Conservation (phyloP, 768 basidiomycete species). For the Naganishia onofrii region DNA sequence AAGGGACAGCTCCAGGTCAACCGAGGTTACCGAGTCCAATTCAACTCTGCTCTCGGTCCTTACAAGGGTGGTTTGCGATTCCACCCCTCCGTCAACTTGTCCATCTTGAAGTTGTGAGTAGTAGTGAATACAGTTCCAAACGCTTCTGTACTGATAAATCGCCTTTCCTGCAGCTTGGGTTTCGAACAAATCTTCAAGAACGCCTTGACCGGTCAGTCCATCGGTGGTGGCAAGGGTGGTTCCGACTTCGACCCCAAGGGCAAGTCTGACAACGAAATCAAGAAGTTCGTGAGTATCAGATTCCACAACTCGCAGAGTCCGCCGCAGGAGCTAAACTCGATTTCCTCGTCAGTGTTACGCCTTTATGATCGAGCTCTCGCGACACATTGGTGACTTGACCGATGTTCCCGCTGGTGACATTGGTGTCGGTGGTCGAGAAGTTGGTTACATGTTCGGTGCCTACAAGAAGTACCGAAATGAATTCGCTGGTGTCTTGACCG, state of each 20-base stretch:
- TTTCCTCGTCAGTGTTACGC: conserved; percentile 50
- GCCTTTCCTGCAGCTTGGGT: conserved; percentile 57
- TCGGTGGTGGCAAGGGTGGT: conserved; percentile 79
- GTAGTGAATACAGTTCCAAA: neutral
- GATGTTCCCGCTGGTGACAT: conserved; percentile 69
- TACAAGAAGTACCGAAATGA: conserved; percentile 74
- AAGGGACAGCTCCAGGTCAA: conserved; percentile 65
- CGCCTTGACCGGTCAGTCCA: conserved; percentile 70
- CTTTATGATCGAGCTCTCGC: conserved; percentile 72
- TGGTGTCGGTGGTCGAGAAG: conserved; percentile 71
- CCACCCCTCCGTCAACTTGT: conserved; percentile 74
- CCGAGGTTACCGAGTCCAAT: conserved; percentile 71
- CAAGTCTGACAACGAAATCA: conserved; percentile 70
- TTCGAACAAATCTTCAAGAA: conserved; percentile 81
- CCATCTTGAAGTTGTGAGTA: conserved; percentile 69
- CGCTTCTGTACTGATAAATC: neutral
- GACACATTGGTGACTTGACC: conserved; percentile 70
- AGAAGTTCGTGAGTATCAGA: conserved; percentile 59
- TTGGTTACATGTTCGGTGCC: conserved; percentile 72
- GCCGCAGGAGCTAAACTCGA: neutral
- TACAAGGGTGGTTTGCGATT: conserved; percentile 77
- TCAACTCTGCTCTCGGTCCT: conserved; percentile 73
- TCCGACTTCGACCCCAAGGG: conserved; percentile 80
- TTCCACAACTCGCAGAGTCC: neutral
- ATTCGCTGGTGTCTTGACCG: conserved; percentile 67